Conservation (phyloP, 768 basidiomycete species). For the Exidia glandulosa region DNA sequence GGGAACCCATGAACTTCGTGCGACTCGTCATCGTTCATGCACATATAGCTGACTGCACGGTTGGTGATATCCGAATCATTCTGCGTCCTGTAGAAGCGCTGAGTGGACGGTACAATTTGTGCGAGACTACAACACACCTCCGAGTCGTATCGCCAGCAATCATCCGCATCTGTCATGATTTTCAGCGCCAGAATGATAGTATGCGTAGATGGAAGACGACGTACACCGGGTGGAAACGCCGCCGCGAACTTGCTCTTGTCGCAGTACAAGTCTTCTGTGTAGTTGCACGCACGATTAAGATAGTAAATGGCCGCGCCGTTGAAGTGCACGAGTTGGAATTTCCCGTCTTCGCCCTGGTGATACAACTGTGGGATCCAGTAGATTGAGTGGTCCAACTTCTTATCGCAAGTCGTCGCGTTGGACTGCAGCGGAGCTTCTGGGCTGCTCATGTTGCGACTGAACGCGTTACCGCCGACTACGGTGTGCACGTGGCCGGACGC, state of each 20-base stretch:
- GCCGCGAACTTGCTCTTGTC: neutral
- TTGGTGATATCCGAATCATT: neutral
- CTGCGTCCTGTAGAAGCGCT: neutral
- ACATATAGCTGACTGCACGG: neutral
- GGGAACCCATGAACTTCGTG: neutral
- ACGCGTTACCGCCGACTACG: constrained; percentile 17
- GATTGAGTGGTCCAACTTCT: neutral
- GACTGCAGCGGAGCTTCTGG: neutral
- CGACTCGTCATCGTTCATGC: neutral
- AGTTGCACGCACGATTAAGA: neutral
- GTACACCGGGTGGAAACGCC: neutral
- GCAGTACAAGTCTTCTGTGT: neutral
- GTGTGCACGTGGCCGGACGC: constrained; percentile 16
- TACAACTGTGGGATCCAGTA: neutral
- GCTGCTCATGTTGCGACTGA: constrained; percentile 4
- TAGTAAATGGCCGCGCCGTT: neutral
- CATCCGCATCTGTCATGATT: too few relatives aligned
- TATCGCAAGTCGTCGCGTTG: neutral
- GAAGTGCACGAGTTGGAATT: neutral
- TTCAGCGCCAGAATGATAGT: too few relatives aligned
- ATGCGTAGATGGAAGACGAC: neutral
- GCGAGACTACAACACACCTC: neutral
- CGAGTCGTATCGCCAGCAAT: neutral
- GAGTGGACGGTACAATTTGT: neutral
- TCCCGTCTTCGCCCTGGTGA: neutral